Conservation (phyloP, 2,329 filamentous ascomycete species). For the Dactylellina drechsleri region DNA sequence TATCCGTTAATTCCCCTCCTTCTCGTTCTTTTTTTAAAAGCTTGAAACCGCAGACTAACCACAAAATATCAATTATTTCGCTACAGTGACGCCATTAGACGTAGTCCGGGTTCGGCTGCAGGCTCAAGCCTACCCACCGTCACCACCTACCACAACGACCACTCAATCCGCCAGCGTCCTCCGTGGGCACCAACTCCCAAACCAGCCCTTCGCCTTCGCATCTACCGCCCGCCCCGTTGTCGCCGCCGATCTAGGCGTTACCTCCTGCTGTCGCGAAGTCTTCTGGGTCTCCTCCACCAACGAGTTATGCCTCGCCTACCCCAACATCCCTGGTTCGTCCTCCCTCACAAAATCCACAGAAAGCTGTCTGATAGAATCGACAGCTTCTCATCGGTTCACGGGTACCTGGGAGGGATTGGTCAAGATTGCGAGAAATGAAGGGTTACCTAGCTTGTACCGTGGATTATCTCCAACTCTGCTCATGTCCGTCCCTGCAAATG, state of each 20-base stretch:
- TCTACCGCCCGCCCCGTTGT: slow-evolving; percentile 72
- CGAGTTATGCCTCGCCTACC: slow-evolving; percentile 80
- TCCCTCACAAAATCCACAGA: slow-evolving; percentile 66
- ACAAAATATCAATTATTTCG: slow-evolving; percentile 9
- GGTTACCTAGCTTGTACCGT: slow-evolving; percentile 85
- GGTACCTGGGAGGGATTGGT: slow-evolving; percentile 90
- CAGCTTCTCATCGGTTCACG: slow-evolving; percentile 82
- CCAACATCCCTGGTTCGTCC: slow-evolving; percentile 64
- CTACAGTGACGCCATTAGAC: slow-evolving; percentile 87
- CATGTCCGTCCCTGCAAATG: slow-evolving; percentile 94
- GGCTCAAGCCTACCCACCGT: slow-evolving; percentile 73
- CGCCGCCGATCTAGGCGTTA: slow-evolving; percentile 81
- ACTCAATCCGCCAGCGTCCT: slow-evolving; percentile 4
- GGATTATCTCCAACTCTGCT: slow-evolving; percentile 91
- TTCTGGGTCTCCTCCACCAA: slow-evolving; percentile 92
- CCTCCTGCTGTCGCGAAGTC: slow-evolving; percentile 93
- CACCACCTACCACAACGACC: slow-evolving; percentile 53
- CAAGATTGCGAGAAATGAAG: slow-evolving; percentile 96
- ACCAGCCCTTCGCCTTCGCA: slow-evolving; percentile 65
- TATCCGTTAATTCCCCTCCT: background rate
- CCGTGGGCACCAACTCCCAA: slow-evolving; percentile 63
- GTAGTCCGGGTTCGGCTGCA: slow-evolving; percentile 95
- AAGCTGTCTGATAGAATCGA: slow-evolving; percentile 88
- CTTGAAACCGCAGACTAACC: slow-evolving; percentile 47
- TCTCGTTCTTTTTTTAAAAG: background rate